phyloP scores from a whole-genome alignment of 805 yeast genomes.

The Sugiyamaella lignohabitans region DNA sequence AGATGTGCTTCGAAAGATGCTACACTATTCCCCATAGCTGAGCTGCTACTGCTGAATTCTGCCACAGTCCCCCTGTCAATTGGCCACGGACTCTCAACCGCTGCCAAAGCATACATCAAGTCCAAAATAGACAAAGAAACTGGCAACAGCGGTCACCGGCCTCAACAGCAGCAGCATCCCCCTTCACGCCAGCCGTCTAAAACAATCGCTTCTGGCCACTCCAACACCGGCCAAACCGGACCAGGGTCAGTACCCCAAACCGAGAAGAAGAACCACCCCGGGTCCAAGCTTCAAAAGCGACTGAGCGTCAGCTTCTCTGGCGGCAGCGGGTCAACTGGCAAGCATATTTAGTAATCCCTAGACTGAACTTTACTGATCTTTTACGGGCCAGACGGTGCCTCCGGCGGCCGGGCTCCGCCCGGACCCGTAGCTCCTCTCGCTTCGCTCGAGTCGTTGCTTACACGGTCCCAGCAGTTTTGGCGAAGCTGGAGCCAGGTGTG shows the following conservation, averaged over 20 bases:
- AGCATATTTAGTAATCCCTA: too few relatives aligned
- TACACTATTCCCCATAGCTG: slow-evolving; percentile 33
- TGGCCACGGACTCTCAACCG: not conserved
- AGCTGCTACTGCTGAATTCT: slow-evolving; percentile 34
- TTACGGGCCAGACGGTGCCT: too few relatives aligned
- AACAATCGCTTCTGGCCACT: too few relatives aligned
- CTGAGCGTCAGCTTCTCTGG: slow-evolving; percentile 6
- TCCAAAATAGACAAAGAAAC: slow-evolving; percentile 3
- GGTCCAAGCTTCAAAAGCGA: slow-evolving; percentile 7
- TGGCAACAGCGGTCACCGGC: not conserved
- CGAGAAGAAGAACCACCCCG: not conserved
- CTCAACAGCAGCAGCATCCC: not conserved
- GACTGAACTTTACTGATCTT: too few relatives aligned
- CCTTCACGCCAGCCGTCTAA: not conserved
- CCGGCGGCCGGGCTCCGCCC: too few relatives aligned
- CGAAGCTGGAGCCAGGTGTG: too few relatives aligned
- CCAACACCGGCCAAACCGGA: too few relatives aligned
- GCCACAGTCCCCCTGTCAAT: slow-evolving; percentile 24
- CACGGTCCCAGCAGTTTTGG: too few relatives aligned
- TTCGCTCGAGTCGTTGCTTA: too few relatives aligned
- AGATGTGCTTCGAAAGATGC: slow-evolving; percentile 25
- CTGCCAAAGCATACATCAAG: slow-evolving; percentile 2
- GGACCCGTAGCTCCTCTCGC: too few relatives aligned
- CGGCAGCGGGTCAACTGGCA: not conserved
- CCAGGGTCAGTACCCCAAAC: too few relatives aligned